Percentiles rank a stretch among this genome's conserved stretches.
Conservation (phyloP, 2,329 filamentous ascomycete species). For the Cercospora canescens region DNA sequence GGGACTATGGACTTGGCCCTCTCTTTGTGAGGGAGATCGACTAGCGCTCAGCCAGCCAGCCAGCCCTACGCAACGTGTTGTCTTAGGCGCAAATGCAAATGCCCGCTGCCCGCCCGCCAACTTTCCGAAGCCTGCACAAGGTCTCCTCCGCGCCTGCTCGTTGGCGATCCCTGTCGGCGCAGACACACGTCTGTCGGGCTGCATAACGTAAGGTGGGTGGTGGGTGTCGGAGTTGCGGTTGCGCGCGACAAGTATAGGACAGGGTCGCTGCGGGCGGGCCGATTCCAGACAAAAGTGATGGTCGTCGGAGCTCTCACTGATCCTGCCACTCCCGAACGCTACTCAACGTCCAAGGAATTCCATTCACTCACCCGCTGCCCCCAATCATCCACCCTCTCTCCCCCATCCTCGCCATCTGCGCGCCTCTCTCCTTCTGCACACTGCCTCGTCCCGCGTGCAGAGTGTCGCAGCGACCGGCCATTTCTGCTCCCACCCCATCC, state of each 20-base stretch:
- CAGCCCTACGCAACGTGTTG: slow-evolving; percentile 4
- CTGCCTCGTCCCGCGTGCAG: slow-evolving; percentile 7
- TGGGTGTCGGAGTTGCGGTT: background rate
- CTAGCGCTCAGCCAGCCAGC: background rate
- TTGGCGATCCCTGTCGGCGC: background rate
- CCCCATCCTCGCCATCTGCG: background rate
- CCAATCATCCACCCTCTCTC: background rate
- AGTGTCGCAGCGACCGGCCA: slow-evolving; percentile 2
- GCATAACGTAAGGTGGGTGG: background rate
- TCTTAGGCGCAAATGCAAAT: background rate
- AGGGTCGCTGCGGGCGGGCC: background rate
- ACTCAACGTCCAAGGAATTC: slow-evolving; percentile 1
- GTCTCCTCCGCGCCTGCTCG: background rate
- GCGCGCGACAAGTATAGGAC: background rate
- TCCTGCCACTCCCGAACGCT: slow-evolving; percentile 3
- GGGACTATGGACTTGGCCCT: background rate
- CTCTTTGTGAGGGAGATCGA: slow-evolving; percentile 3
- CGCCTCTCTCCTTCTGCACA: background rate
- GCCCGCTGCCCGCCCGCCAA: background rate
- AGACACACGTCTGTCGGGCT: background rate
- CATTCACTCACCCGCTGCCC: background rate
- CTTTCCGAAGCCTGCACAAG: background rate
- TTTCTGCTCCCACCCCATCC: background rate
- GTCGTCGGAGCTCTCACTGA: slow-evolving; percentile 1
- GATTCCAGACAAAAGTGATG: background rate